phyloP scores from a whole-genome alignment of 805 yeast species.

The Kregervanrija delftensis region DNA sequence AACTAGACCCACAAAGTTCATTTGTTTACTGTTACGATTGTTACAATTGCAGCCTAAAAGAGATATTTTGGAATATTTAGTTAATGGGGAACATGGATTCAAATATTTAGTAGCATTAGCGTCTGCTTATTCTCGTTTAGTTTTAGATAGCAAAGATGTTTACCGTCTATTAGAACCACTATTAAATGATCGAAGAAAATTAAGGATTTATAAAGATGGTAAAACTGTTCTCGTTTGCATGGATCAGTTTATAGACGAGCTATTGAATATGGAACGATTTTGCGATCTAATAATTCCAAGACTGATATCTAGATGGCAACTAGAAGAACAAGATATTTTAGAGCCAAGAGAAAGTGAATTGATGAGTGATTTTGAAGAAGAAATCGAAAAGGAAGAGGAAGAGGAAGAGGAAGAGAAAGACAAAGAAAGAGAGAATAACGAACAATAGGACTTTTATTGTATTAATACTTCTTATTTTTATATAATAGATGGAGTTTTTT shows the following conservation, averaged over 20 bases:
- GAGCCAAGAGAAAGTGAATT: slow-evolving; percentile 33
- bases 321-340: slow-evolving; percentile 37
- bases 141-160: slow-evolving; percentile 37
- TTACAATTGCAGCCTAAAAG: slow-evolving; percentile 66
- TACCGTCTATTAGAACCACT: slow-evolving; percentile 48
- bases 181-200: slow-evolving; percentile 60
- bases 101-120: slow-evolving; percentile 70
- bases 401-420: not conserved
- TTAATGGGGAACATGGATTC: slow-evolving; percentile 57
- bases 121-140: slow-evolving; percentile 54
- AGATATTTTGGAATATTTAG: slow-evolving; percentile 48
- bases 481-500: too few relatives aligned
- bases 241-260: slow-evolving; percentile 68
- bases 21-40: slow-evolving; percentile 71
- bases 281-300: slow-evolving; percentile 73
- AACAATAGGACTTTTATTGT: not conserved
- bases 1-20: slow-evolving; percentile 61
- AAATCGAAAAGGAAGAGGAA: slow-evolving; percentile 17
- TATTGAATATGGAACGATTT: slow-evolving; percentile 51
- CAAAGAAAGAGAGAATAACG: not conserved
- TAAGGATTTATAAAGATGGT: slow-evolving; percentile 38
- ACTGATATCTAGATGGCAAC: slow-evolving; percentile 33
- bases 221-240: slow-evolving; percentile 41
- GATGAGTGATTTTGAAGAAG: slow-evolving; percentile 27
- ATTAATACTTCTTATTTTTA: too few relatives aligned